Conservation (phyloP, 768 basidiomycete genomes). For the Neoboletus subvelutipes region DNA sequence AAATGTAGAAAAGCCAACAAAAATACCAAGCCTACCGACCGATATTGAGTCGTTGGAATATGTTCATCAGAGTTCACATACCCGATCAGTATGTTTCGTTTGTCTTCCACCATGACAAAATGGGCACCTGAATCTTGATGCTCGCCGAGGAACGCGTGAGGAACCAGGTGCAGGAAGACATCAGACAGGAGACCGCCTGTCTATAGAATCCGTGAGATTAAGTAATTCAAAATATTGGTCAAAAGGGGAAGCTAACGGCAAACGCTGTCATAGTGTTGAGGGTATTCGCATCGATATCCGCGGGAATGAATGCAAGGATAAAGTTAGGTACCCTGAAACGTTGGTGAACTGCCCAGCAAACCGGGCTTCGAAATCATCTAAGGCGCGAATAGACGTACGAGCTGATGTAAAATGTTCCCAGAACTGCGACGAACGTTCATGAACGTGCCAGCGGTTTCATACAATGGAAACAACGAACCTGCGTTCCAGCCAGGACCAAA, state of each 20-base stretch:
- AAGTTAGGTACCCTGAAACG: slow-evolving; percentile 82
- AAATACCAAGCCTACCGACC: slow-evolving; percentile 65
- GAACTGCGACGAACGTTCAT: slow-evolving; percentile 42
- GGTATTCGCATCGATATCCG: slow-evolving; percentile 78
- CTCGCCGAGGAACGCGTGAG: slow-evolving; percentile 91
- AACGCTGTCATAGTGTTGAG: slow-evolving; percentile 95
- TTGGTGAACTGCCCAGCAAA: slow-evolving; percentile 20
- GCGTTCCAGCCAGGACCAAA: slow-evolving; percentile 91
- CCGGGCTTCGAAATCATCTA: slow-evolving; percentile 16
- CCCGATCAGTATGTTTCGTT: slow-evolving; percentile 89
- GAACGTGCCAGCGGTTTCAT: slow-evolving; percentile 16
- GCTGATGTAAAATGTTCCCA: slow-evolving; percentile 95
- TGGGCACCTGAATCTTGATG: slow-evolving; percentile 69
- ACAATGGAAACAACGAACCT: slow-evolving; percentile 33
- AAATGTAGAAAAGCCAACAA: slow-evolving; percentile 84
- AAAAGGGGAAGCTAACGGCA: slow-evolving; percentile 54
- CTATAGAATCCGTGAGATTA: slow-evolving; percentile 36
- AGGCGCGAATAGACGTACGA: slow-evolving; percentile 58
- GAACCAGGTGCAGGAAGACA: slow-evolving; percentile 88
- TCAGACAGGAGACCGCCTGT: slow-evolving; percentile 92
- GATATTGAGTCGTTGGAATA: slow-evolving; percentile 11
- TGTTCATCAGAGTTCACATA: slow-evolving; percentile 34
- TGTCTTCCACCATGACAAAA: slow-evolving; percentile 85
- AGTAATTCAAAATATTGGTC: slow-evolving; percentile 10
- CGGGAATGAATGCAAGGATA: slow-evolving; percentile 91